These are phyloP conservation scores for Enterocytospora artemiae DNA, from an alignment of 371 early-diverging fungal species.

Conservation along the genomic window DNA sequence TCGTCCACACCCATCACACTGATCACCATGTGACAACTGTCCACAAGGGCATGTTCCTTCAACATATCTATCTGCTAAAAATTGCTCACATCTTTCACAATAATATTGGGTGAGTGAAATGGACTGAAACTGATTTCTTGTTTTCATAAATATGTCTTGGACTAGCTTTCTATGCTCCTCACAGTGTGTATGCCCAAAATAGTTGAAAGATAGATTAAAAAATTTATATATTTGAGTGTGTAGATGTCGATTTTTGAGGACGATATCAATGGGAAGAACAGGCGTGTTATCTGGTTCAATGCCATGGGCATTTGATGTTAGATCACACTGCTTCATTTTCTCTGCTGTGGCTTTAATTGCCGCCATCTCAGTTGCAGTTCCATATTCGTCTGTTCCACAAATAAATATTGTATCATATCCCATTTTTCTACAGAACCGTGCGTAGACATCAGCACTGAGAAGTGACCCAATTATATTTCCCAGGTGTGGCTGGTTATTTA, in stretches of 20 bases:
- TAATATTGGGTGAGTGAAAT: slow-evolving; percentile 74
- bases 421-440: slow-evolving; percentile 77
- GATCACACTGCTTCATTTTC: too few relatives aligned
- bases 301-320: too few relatives aligned
- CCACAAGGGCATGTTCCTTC: slow-evolving; percentile 84
- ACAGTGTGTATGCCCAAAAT: slow-evolving; percentile 89
- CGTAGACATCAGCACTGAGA: slow-evolving; percentile 89
- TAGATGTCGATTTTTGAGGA: slow-evolving; percentile 81
- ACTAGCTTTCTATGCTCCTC: slow-evolving; percentile 74
- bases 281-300: slow-evolving; percentile 72
- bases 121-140: slow-evolving; percentile 67
- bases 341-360: slow-evolving; percentile 62
- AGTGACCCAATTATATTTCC: slow-evolving; percentile 97
- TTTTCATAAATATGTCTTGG: slow-evolving; percentile 76
- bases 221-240: slow-evolving; percentile 83
- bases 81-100: slow-evolving; percentile 79
- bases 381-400: slow-evolving; percentile 99
- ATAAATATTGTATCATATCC: slow-evolving; percentile 80
- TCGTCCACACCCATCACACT: slow-evolving; percentile 90
- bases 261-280: slow-evolving; percentile 82
- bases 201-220: slow-evolving; percentile 85
- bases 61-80: slow-evolving; percentile 95
- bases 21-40: slow-evolving; percentile 83
- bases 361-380: slow-evolving; percentile 97
- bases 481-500: slow-evolving; percentile 97